Base-by-base conservation (phyloP, 495 filamentous ascomycete genomes). In the Penicillium silybi region DNA sequence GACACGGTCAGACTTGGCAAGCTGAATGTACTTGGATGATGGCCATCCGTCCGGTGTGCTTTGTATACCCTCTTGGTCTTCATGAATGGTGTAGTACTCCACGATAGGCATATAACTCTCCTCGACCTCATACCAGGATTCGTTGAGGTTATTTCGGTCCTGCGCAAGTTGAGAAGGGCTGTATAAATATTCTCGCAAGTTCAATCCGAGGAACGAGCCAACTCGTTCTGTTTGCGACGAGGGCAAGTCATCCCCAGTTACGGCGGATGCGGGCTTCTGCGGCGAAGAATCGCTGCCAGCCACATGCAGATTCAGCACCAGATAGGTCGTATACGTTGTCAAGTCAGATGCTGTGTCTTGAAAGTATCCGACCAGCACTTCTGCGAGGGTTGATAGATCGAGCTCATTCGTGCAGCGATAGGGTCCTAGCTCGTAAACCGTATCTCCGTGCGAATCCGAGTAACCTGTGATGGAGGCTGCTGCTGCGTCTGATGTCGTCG, bases 21-120 rank as follows among this genome's bases (percentile, higher is more conserved):
- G 67, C 44, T 82, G 80, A 25, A 85, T 59, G 54, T 73, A 85
- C 22, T 75, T 73, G 34, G 78, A 72, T 11, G 74, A 75, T 1
- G 84, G 84, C 84, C 84, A 87, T 11, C 84, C 83, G 59, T 86
- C 78, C 10, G 75, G 68, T 1, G 80, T 84, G 35, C 72, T 75
- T n/a, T 74, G 66, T 10, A 66, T 60, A 19, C 67, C 71, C 5
- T 67, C 43, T 20, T 61, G 32, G 35, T 64, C 63, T 20, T 56
- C 46, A 23, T 73, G 52, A 6, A 76, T 69, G 2, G 67, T 72
- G 50, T 76, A 84, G 54, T 85, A 87, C 22, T 74, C 69, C 5
- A 64, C 53, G 38, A 77, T 70, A 2, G 82, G 81, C 50, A 75
- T 68, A 46, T 73, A 71, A 27, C 53, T 59, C 35, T 64, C 56